Base-by-base conservation (phyloP, 306 rosid genomes). In the Corylus heterophylla region DNA sequence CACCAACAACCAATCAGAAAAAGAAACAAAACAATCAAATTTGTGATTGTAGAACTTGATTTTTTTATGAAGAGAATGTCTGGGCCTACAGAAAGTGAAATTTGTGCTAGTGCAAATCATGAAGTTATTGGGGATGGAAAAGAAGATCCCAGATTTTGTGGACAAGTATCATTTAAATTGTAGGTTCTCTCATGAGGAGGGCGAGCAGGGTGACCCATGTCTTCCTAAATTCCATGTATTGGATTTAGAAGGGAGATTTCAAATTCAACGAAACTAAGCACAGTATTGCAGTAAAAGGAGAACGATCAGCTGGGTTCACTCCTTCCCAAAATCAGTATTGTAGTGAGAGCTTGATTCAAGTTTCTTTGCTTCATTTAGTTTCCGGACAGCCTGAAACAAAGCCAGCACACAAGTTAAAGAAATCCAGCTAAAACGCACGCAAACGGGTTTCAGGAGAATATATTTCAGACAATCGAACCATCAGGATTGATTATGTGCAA, bases 281-380 rank as follows among this genome's bases (percentile, higher is more conserved):
- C 18, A 68, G 6, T 13, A 68, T 68, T 68, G 52, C 51, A 25
- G 31, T 27, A 63, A n/a, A 61, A 29, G 20, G 71, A 39, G 71
- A 5, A 1, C 14, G 66, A 22, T 11, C 16, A 37, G 8, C 71
- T 37, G 48, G 50, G 3, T 64, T 84, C 78, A 91, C 1, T 92
- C 93, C 75, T 91, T 89, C 12, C 92, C 90, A 31, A 93, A 93
- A 83, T 87, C 89, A 1, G 89, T 78, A 51, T 42, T 87, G 47
- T 91, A 91, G 52, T 86, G 92, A 0, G 95, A 84, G 2, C 83
- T 90, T 2, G 92, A 86, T 79, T 90, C 98, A 27, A 91, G 87
- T 77, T 91, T 93, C 91, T 92, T 93, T 44, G 90, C 96, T 67
- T 91, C 94, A 4, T 83, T 89, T 74, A 89, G 39, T 82, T 90